Conservation (phyloP, 1,139 yeast species). For the Kodamaea sp. region DNA sequence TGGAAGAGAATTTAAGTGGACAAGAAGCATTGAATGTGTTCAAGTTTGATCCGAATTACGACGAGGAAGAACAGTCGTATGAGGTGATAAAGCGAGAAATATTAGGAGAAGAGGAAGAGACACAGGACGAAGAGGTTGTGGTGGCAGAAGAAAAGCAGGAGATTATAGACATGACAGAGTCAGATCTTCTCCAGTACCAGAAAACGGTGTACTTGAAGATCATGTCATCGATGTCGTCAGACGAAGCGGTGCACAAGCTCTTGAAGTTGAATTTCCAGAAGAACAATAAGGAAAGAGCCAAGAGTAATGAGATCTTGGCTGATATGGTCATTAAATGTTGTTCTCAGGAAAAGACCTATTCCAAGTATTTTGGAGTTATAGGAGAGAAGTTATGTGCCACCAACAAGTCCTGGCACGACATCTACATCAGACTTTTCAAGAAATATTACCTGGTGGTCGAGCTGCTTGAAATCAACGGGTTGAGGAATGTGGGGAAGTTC, state of each 20-base stretch:
- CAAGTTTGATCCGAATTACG: constrained; percentile 53
- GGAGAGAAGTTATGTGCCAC: constrained; percentile 65
- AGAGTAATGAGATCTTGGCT: constrained; percentile 44
- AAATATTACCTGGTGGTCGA: constrained; percentile 61
- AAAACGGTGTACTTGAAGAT: constrained; percentile 78
- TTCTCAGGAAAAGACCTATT: constrained; percentile 83
- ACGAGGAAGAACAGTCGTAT: constrained; percentile 47
- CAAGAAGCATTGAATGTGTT: constrained; percentile 54
- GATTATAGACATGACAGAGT: constrained; percentile 67
- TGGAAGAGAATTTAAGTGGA: constrained; percentile 53
- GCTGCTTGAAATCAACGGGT: constrained; percentile 67
- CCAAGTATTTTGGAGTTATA: constrained; percentile 80
- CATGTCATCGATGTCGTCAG: constrained; percentile 92
- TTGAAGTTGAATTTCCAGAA: constrained; percentile 48
- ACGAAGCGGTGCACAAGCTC: constrained; percentile 90
- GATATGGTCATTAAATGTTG: constrained; percentile 84
- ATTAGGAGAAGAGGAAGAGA: constrained; percentile 18
- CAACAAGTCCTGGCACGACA: constrained; percentile 53
- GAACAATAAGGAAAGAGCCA: constrained; percentile 34
- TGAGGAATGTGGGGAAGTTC: constrained; percentile 79
- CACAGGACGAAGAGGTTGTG: constrained; percentile 9
- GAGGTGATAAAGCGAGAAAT: constrained; percentile 22
- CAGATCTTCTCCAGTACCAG: constrained; percentile 61
- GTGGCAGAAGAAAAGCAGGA: constrained; percentile 7
- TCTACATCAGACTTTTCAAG: constrained; percentile 55